A percentile compares a stretch with the other conserved stretches of the same genome.
These are phyloP conservation scores for Dalbergia cultrata DNA, from an alignment of 306 rosid species.

Conservation along the genomic window DNA sequence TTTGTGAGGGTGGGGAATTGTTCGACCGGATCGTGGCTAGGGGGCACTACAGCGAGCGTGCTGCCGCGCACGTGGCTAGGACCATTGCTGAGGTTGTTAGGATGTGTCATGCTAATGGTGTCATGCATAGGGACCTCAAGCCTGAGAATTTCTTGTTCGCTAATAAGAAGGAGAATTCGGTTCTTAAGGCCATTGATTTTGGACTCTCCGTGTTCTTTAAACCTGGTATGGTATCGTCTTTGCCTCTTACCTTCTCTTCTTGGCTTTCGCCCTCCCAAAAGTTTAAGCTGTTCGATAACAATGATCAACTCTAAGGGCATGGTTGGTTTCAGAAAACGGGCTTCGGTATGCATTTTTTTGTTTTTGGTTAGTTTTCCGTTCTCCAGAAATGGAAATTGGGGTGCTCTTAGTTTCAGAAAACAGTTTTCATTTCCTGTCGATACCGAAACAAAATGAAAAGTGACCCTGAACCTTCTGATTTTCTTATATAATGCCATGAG, in stretches of 20 bases:
- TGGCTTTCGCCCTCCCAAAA: not conserved
- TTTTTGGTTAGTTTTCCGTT: too few relatives aligned
- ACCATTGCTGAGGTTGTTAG: slow-evolving; percentile 84
- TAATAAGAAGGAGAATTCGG: slow-evolving; percentile 81
- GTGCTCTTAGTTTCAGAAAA: too few relatives aligned
- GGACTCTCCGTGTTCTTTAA: slow-evolving; percentile 86
- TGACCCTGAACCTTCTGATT: too few relatives aligned
- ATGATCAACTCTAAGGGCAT: too few relatives aligned
- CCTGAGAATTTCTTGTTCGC: slow-evolving; percentile 89
- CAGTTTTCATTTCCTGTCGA: too few relatives aligned
- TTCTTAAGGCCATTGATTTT: slow-evolving; percentile 84
- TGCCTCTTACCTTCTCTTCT: not conserved
- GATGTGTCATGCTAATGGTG: slow-evolving; percentile 88
- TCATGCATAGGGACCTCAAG: slow-evolving; percentile 88
- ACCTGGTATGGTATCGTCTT: slow-evolving; percentile 59
- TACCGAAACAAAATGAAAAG: too few relatives aligned
- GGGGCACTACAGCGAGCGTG: slow-evolving; percentile 87
- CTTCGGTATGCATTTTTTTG: too few relatives aligned
- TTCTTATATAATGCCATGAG: too few relatives aligned
- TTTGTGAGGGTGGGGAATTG: slow-evolving; percentile 84
- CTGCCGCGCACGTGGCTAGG: slow-evolving; percentile 80
- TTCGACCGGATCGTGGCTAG: slow-evolving; percentile 90
- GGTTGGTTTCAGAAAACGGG: too few relatives aligned
- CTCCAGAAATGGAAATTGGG: too few relatives aligned
- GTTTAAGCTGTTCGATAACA: too few relatives aligned